Conservation (phyloP, 805 yeast species). For the Millerozyma acaciae region DNA sequence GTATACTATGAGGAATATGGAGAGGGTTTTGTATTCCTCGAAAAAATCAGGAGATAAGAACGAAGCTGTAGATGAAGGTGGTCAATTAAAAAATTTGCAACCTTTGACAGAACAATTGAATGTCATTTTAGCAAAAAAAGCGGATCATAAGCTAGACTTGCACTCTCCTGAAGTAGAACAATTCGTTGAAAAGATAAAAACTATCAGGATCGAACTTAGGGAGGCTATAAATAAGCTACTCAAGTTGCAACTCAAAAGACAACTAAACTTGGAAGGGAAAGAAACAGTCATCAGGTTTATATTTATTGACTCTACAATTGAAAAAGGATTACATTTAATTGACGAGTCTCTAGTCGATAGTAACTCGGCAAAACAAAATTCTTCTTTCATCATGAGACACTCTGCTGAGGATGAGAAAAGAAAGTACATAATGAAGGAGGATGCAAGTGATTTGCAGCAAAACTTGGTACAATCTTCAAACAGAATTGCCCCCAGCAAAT, state of each 20-base stretch:
- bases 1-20: slow-evolving; percentile 81
- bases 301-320: slow-evolving; percentile 65
- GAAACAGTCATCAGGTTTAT: slow-evolving; percentile 68
- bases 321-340: slow-evolving; percentile 47
- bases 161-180: slow-evolving; percentile 26
- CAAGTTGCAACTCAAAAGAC: slow-evolving; percentile 50
- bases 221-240: slow-evolving; percentile 48
- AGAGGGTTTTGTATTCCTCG: slow-evolving; percentile 41
- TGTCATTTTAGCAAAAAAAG: slow-evolving; percentile 29
- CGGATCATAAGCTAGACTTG: slow-evolving; percentile 30
- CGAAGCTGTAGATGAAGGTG: slow-evolving; percentile 1
- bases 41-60: slow-evolving; percentile 1
- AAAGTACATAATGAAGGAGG: slow-evolving; percentile 3
- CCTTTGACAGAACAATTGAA: slow-evolving; percentile 27
- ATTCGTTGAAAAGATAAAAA: slow-evolving; percentile 24
- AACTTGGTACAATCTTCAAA: slow-evolving; percentile 1
- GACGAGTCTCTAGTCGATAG: slow-evolving; percentile 29
- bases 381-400: slow-evolving; percentile 6
- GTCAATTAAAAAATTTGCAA: slow-evolving; percentile 7
- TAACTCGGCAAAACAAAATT: slow-evolving; percentile 5
- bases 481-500: slow-evolving; percentile 4
- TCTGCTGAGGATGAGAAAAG: slow-evolving; percentile 24
- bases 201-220: slow-evolving; percentile 27
- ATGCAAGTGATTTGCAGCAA: not conserved
- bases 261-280: slow-evolving; percentile 64